These are phyloP conservation scores for Tremellales sp. DNA, from an alignment of 1,284 basidiomycete genomes.

Conservation along the genomic window DNA sequence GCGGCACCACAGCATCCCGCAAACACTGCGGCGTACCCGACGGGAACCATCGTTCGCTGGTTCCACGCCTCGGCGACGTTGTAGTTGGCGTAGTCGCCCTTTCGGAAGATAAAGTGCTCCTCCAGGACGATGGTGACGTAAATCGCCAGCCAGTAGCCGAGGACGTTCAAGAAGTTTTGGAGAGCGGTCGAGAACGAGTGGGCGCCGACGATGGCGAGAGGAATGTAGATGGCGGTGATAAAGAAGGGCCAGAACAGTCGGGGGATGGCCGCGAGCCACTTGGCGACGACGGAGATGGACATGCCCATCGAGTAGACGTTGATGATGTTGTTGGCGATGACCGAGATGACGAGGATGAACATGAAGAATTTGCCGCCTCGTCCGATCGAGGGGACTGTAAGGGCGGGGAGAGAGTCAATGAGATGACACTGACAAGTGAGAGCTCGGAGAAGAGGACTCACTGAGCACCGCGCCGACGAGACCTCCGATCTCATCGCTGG, in stretches of 20 bases:
- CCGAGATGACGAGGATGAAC: conserved; percentile 40
- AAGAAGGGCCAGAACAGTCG: conserved; percentile 46
- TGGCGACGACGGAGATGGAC: conserved; percentile 39
- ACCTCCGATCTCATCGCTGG: conserved; percentile 41
- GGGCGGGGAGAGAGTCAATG: not conserved
- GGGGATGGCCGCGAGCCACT: conserved; percentile 40
- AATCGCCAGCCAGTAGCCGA: conserved; percentile 47
- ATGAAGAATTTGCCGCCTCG: conserved; percentile 40
- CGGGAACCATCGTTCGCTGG: conserved; percentile 20
- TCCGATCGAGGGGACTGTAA: conserved; percentile 30
- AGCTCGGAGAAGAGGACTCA: conserved; percentile 13
- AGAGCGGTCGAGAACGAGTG: conserved; percentile 39
- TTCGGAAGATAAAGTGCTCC: conserved; percentile 48
- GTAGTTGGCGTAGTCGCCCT: conserved; percentile 36
- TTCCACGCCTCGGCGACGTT: conserved; percentile 41
- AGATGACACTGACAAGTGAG: not conserved
- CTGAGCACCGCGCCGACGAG: conserved; percentile 41
- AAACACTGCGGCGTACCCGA: conserved; percentile 27
- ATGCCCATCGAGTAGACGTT: conserved; percentile 42
- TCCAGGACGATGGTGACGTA: conserved; percentile 43
- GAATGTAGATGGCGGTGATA: conserved; percentile 43
- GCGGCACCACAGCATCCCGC: conserved; percentile 26
- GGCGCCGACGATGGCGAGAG: conserved; percentile 45
- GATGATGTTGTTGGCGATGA: conserved; percentile 46
- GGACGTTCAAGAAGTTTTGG: conserved; percentile 35